phyloP scores from a whole-genome alignment of 768 basidiomycete genomes.

The Rhodotorula paludigena region DNA sequence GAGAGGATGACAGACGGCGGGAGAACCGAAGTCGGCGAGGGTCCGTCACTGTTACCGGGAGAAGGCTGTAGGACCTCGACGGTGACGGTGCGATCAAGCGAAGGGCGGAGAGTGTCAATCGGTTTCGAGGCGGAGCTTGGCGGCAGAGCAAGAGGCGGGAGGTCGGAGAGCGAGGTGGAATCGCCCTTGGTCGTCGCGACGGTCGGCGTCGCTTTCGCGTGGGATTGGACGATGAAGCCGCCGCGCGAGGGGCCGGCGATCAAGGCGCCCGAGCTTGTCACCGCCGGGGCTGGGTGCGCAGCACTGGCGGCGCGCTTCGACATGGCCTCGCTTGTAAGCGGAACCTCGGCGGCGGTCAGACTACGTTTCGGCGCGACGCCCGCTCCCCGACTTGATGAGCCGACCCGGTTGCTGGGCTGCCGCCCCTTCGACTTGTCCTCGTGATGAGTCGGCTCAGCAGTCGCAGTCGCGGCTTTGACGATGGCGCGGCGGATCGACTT shows the following conservation, averaged over 20 bases:
- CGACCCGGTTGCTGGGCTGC: slow-evolving; percentile 20
- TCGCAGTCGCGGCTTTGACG: slow-evolving; percentile 16
- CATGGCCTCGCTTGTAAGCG: slow-evolving; percentile 9
- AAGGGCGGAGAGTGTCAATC: background rate
- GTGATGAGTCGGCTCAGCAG: slow-evolving; percentile 25
- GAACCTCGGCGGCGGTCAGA: slow-evolving; percentile 21
- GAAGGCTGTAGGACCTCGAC: slow-evolving; percentile 16
- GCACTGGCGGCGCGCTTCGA: background rate
- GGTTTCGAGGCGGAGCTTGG: background rate
- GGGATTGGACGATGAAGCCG: slow-evolving; percentile 36
- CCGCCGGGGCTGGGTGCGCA: background rate
- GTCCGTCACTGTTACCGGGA: background rate
- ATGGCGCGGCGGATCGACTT: slow-evolving; percentile 18
- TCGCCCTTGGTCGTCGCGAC: slow-evolving; percentile 29
- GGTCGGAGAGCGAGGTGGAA: slow-evolving; percentile 13
- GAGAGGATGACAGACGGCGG: slow-evolving; percentile 35
- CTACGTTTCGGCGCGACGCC: slow-evolving; percentile 30
- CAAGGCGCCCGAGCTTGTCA: background rate
- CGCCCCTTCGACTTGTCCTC: background rate
- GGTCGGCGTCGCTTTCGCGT: slow-evolving; percentile 25
- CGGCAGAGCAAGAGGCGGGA: slow-evolving; percentile 2
- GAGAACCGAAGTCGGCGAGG: slow-evolving; percentile 12
- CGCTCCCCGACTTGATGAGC: slow-evolving; percentile 27
- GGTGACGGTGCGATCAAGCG: slow-evolving; percentile 10
- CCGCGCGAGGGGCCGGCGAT: slow-evolving; percentile 29